These are phyloP conservation scores for Talaromyces sp. DNA, from an alignment of 2,329 filamentous ascomycete species.

Conservation along the genomic window DNA sequence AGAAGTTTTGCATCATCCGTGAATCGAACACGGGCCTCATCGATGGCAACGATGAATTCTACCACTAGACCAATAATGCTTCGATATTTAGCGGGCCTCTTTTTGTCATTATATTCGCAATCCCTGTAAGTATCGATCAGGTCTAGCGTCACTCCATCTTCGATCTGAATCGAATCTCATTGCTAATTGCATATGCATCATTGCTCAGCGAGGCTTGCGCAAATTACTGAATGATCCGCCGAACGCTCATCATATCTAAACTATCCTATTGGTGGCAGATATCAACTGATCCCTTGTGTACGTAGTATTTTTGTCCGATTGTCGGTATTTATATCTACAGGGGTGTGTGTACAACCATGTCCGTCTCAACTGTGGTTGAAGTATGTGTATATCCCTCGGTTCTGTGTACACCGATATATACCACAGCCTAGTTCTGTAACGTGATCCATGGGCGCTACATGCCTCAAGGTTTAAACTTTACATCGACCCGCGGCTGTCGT, in stretches of 20 bases:
- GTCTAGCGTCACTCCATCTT: background rate
- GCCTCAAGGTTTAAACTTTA: background rate
- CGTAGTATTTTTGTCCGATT: background rate
- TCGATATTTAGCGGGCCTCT: background rate
- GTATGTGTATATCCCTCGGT: background rate
- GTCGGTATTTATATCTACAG: background rate
- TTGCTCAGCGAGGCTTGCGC: background rate
- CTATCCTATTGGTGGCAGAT: background rate
- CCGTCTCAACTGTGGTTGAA: background rate
- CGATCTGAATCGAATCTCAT: background rate
- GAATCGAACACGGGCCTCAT: slow-evolving; percentile 23
- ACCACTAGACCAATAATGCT: slow-evolving; percentile 24
- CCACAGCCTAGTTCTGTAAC: no score
- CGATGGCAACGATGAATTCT: slow-evolving; percentile 24
- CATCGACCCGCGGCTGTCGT: background rate
- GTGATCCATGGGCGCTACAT: background rate
- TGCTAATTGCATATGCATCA: background rate
- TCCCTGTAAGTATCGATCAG: background rate
- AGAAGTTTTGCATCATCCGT: slow-evolving; percentile 19
- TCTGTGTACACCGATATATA: background rate
- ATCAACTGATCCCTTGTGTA: background rate
- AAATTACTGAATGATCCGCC: background rate
- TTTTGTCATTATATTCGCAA: background rate
- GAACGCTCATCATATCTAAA: background rate
- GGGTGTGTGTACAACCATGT: background rate